Evolutionary conservation across 139 green algal genomes (phyloP).

Genomic region (Chlorella sp.): DNA sequence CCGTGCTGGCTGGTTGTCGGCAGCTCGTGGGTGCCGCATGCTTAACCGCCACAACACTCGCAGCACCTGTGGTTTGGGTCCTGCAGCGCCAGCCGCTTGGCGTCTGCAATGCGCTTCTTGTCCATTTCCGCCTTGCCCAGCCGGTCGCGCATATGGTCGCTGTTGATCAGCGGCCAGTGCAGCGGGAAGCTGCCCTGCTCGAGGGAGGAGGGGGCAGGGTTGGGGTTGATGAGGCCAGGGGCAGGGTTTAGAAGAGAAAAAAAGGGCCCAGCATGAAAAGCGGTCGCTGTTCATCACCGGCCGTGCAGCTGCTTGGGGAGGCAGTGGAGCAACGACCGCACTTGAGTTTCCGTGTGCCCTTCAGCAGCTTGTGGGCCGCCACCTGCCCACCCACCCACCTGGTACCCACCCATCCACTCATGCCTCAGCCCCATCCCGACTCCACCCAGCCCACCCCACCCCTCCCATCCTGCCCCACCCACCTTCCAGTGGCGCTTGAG

Average conservation of each 20-base stretch:
- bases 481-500: conserved; percentile 84
- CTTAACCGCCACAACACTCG: no score
- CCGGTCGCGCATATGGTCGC: conserved; percentile 64
- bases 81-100: conserved; percentile 39
- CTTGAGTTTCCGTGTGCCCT: no score
- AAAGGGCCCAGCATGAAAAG: background rate
- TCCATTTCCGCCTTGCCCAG: conserved; percentile 80
- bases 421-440: no score
- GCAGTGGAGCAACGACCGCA: no score
- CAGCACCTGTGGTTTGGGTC: conserved; percentile 56
- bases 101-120: conserved; percentile 79
- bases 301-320: no score
- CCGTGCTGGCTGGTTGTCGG: no score
- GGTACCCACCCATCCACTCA: no score
- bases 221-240: background rate
- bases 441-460: no score
- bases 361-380: no score
- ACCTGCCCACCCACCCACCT: no score
- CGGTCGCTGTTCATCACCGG: no score
- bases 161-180: conserved; percentile 85
- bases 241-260: background rate
- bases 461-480: background rate
- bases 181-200: conserved; percentile 60
- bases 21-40: no score
- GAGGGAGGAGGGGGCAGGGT: background rate